phyloP scores from a whole-genome alignment of 306 rosid species.

The Cicer pinnatifidum region DNA sequence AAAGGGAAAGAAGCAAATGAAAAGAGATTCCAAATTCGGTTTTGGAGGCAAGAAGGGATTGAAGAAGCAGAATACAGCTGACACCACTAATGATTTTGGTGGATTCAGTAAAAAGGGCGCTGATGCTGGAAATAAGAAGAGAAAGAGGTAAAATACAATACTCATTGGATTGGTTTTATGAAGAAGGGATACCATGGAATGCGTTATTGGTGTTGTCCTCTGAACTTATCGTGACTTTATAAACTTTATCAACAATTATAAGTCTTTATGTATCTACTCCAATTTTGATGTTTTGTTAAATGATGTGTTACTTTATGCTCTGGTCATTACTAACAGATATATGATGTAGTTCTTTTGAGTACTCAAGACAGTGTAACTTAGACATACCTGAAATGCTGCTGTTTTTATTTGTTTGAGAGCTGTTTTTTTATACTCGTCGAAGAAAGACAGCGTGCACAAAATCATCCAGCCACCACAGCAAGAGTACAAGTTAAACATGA shows the following conservation, averaged over 20 bases:
- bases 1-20: constrained; percentile 56
- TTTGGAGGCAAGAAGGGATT: constrained; percentile 77
- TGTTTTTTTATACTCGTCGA: too few species aligned
- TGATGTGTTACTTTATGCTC: constrained; percentile 30
- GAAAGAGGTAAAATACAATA: constrained; percentile 56
- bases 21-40: constrained; percentile 81
- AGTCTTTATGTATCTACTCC: constrained; percentile 3
- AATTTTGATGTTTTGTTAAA: constrained; percentile 20
- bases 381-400: too few species aligned
- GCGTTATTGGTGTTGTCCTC: not conserved
- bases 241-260: constrained; percentile 21
- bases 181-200: constrained; percentile 10
- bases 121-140: constrained; percentile 53
- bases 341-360: constrained; percentile 15
- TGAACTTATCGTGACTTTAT: constrained; percentile 15
- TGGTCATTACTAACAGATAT: not conserved
- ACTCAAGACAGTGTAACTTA: not conserved
- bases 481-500: too few species aligned
- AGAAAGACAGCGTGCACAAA: too few species aligned
- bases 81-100: constrained; percentile 57
- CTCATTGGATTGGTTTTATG: not conserved
- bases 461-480: too few species aligned
- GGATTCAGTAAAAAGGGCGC: constrained; percentile 53
- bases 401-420: too few species aligned
- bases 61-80: constrained; percentile 61